Evolutionary conservation across 2,329 filamentous ascomycete genomes (phyloP), one percentile per base, ranked within the genome.

Genomic region (Fusarium kyushuense): DNA sequence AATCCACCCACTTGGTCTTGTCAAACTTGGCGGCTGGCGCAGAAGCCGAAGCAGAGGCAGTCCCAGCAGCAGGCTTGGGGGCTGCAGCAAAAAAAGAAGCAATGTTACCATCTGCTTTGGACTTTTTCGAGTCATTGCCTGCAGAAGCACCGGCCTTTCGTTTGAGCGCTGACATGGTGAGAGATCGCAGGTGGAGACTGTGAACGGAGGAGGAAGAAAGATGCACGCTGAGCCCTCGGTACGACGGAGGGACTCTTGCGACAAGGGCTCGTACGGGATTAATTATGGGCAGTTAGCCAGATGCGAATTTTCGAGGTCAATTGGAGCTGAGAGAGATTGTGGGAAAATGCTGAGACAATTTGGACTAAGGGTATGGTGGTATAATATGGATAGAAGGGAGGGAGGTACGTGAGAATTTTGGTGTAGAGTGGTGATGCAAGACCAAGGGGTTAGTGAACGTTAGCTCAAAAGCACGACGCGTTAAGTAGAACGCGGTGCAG

Each of bases 1-100:
- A 87, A 21, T 88, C 87, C n/a, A 94, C 84, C 96, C 96, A 99
- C 79, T 92, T 93, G 45, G 88, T 88, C 83, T 97, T 97, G 83
- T 97, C 87, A 77, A 97, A 98, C 69, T 87, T 92, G 58, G 77
- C 67, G 7, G 79, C 73, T 33, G 81, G 68, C 6, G 78, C 63
- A 33, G 77, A 71, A 36, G 76, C 75, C 13, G 78, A 65, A 38
- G 76, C 42, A 8, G 27, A 43, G 45, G 17, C 19, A 32, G 30
- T 16, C 5, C 40, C 71, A 17, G 76, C 75, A 23, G 76, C 75
- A 13, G 76, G 72, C 76, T 91, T 92, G 8, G 93, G 89, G 17
- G 69, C 72, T 19, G 87, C 84, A 16, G 89, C 87, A 75, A 99
- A 98, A 84, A 98, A 98, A 17, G 93, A 92, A 29, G 90, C 94